Evolutionary conservation across 139 green algal genomes (phyloP).

Genomic region (Parachlorella kessleri): DNA sequence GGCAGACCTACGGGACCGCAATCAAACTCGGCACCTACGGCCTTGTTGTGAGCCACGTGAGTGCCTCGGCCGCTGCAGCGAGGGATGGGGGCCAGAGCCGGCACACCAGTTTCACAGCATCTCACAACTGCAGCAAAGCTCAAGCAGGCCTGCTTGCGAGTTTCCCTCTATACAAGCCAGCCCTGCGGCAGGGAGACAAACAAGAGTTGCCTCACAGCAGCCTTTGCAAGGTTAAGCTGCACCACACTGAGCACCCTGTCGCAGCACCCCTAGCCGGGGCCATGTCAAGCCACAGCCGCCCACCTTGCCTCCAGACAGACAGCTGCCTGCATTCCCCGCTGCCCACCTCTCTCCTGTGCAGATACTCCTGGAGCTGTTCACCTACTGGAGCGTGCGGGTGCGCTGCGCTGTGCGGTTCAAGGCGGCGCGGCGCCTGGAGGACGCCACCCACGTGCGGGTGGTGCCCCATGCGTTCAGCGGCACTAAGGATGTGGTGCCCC

Average conservation of each 20-base stretch:
- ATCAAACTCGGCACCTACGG: neutral
- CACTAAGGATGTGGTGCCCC: conserved; percentile 60
- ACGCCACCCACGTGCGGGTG: conserved; percentile 56
- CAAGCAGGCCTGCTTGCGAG: neutral
- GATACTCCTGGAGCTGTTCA: conserved; percentile 20
- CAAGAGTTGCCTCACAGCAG: neutral
- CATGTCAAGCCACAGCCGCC: neutral
- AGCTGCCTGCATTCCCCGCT: neutral
- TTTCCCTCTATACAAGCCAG: neutral
- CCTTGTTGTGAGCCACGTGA: neutral
- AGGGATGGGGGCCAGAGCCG: too few species aligned
- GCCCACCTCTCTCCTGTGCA: neutral
- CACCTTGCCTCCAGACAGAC: neutral
- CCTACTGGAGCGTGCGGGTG: conserved; percentile 41
- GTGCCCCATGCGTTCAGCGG: conserved; percentile 65
- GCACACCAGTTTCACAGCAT: neutral
- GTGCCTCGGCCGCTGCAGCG: too few species aligned
- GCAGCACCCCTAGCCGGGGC: neutral
- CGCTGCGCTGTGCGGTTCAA: conserved; percentile 19
- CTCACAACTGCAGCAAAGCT: neutral
- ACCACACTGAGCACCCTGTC: neutral
- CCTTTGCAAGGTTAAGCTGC: neutral
- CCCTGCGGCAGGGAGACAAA: neutral
- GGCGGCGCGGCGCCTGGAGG: neutral
- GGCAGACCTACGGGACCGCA: neutral